These are phyloP conservation scores for Penicillium macrosclerotiorum DNA, from an alignment of 495 filamentous ascomycete species.

Conservation along the genomic window DNA sequence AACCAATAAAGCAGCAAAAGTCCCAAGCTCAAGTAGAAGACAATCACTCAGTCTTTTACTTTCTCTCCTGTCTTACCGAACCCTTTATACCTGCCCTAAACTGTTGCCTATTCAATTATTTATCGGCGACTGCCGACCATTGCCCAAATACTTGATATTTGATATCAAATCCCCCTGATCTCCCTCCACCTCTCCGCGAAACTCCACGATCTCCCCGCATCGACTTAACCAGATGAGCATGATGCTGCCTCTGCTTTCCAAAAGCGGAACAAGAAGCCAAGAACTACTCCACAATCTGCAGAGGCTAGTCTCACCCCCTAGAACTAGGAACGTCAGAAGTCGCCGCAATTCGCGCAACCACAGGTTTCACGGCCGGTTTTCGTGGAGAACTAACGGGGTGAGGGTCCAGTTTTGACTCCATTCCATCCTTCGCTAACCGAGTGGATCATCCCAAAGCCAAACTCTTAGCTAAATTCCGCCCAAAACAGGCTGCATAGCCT, in stretches of 20 bases:
- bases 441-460: conserved; percentile 8
- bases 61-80: conserved; percentile 6
- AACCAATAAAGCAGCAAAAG: not conserved
- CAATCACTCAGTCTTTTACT: not conserved
- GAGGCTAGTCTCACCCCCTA: conserved; percentile 1
- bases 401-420: conserved; percentile 5
- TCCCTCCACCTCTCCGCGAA: conserved; percentile 2
- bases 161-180: conserved; percentile 4
- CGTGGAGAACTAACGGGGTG: not conserved
- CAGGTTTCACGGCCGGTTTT: not conserved
- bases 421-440: conserved; percentile 8
- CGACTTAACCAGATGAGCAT: conserved; percentile 11
- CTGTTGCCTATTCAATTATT: conserved; percentile 1
- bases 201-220: conserved; percentile 19
- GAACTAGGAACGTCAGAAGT: not conserved
- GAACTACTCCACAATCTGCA: conserved; percentile 1
- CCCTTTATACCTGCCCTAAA: conserved; percentile 13
- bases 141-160: conserved; percentile 3
- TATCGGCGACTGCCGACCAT: conserved; percentile 10
- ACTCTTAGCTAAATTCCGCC: not conserved
- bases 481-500: conserved; percentile 17
- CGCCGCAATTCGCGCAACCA: not conserved
- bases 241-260: conserved; percentile 17
- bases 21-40: not conserved
- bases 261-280: conserved; percentile 4